These are phyloP conservation scores for Leccinum colubrinum DNA, from an alignment of 1,284 basidiomycete species.

Conservation along the genomic window DNA sequence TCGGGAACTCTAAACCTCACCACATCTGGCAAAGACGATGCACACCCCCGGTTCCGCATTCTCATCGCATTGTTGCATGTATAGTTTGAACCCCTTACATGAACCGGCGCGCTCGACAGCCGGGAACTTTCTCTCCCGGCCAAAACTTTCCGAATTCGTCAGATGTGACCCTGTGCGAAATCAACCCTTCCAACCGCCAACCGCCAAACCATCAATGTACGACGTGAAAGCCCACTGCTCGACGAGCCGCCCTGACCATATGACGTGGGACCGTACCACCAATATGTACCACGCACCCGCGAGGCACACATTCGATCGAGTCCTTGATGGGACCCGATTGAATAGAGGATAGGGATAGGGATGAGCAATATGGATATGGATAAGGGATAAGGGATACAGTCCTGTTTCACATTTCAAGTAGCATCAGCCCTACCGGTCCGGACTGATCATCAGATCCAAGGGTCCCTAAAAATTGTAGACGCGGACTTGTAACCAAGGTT, in stretches of 20 bases:
- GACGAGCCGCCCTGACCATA: background rate
- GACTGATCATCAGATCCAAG: background rate
- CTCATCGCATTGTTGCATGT: background rate
- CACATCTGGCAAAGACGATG: background rate
- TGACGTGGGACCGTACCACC: slow-evolving; percentile 5
- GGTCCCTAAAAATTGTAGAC: background rate
- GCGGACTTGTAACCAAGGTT: background rate
- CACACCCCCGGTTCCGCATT: background rate
- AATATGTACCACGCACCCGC: background rate
- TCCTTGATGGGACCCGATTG: background rate
- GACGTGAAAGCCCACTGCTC: background rate
- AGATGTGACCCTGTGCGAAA: background rate
- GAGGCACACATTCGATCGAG: background rate
- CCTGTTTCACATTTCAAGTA: background rate
- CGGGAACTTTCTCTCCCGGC: background rate
- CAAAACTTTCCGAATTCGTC: background rate
- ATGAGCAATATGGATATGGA: background rate
- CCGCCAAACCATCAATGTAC: background rate
- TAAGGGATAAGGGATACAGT: background rate
- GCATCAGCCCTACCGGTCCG: background rate
- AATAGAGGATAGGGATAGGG: background rate
- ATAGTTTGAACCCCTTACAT: background rate
- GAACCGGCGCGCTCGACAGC: background rate
- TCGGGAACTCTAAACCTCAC: background rate
- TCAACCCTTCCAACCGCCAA: background rate